These are phyloP conservation scores for Rhododendron simsii DNA, from an alignment of 148 eudicot genomes.

Conservation along the genomic window DNA sequence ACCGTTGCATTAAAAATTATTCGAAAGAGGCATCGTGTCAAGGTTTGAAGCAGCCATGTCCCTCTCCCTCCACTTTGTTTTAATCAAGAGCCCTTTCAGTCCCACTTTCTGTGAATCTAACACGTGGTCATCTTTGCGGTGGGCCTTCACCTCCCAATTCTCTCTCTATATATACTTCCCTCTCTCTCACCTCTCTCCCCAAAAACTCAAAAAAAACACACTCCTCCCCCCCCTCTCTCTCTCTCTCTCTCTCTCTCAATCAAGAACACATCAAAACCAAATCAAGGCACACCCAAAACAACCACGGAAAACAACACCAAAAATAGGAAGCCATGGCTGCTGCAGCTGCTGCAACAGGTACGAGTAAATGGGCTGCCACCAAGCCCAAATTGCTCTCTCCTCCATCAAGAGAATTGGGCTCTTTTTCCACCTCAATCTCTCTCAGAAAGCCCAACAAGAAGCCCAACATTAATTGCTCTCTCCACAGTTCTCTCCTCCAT, in stretches of 20 bases:
- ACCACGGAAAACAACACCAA: background rate
- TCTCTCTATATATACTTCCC: background rate
- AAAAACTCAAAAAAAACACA: constrained; percentile 1
- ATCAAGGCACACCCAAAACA: background rate
- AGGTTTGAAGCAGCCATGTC: background rate
- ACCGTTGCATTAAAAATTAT: too few relatives aligned
- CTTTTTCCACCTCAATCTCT: constrained; percentile 2
- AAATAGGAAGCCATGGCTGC: background rate
- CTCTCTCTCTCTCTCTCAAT: background rate
- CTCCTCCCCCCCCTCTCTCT: background rate
- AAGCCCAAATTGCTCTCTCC: background rate
- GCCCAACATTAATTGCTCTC: constrained; percentile 14
- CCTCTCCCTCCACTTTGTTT: background rate
- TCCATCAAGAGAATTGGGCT: background rate
- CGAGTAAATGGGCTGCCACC: constrained; percentile 14
- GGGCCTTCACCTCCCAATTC: constrained; percentile 1
- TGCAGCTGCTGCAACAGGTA: background rate
- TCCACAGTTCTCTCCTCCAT: constrained; percentile 21
- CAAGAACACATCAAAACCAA: background rate
- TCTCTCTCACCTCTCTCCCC: background rate
- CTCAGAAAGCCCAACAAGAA: background rate
- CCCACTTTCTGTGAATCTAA: constrained; percentile 3
- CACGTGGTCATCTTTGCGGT: constrained; percentile 20
- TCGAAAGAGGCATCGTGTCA: background rate
- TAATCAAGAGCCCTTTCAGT: background rate